Conservation (phyloP, 208 protist species). For the Angomonas deanei region DNA sequence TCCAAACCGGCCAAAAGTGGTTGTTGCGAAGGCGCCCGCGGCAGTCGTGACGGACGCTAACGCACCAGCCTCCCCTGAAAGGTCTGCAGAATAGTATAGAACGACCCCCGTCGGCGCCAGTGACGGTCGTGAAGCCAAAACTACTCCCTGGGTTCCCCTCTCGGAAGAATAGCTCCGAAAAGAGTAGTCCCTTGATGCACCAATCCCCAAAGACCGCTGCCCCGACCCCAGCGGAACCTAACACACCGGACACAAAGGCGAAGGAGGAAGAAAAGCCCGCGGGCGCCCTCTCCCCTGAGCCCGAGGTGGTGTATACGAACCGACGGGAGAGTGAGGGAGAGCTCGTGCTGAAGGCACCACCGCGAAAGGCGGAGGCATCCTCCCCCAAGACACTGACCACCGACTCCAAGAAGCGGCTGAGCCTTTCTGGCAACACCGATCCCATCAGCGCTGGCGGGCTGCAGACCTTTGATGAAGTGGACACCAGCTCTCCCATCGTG, state of each 20-base stretch:
- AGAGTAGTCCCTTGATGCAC: no score
- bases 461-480: not conserved
- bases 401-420: not conserved
- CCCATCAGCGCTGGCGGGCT: not conserved
- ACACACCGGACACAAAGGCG: not conserved
- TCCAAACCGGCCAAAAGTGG: no score
- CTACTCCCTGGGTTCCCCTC: no score
- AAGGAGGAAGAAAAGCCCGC: not conserved
- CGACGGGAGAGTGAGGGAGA: not conserved
- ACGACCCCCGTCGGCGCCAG: no score
- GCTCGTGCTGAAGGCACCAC: not conserved
- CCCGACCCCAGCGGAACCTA: not conserved
- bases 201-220: not conserved
- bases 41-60: no score
- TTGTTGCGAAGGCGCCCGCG: no score
- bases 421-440: not conserved
- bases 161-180: no score
- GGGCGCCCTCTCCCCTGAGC: no score
- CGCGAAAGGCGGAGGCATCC: not conserved
- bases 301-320: not conserved
- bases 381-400: not conserved
- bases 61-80: no score
- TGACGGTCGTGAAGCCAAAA: no score
- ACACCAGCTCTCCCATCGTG: not conserved
- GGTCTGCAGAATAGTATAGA: no score